phyloP scores from a whole-genome alignment of 202 grass and related monocot species.

The Carex arenaria region DNA sequence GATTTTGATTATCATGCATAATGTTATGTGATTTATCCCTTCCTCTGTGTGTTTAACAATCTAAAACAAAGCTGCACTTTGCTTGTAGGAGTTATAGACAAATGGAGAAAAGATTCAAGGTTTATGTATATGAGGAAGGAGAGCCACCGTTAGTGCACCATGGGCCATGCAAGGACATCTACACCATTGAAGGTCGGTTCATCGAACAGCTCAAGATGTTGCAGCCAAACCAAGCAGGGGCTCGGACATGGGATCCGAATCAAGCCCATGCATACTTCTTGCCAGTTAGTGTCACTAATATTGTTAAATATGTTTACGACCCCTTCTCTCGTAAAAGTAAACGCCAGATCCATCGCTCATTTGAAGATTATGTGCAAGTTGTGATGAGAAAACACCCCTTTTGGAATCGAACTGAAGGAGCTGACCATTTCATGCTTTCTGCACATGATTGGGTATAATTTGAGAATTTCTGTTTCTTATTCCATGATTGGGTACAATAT shows the following conservation, averaged over 20 bases:
- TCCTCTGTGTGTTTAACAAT: background rate
- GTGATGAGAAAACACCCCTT: conserved; percentile 43
- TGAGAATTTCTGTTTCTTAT: background rate
- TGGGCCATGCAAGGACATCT: conserved; percentile 73
- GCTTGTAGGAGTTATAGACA: conserved; percentile 55
- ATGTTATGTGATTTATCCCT: background rate
- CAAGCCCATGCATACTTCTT: conserved; percentile 57
- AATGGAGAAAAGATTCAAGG: conserved; percentile 66
- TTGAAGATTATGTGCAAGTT: conserved; percentile 54
- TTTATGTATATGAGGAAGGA: conserved; percentile 71
- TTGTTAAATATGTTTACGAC: conserved; percentile 35
- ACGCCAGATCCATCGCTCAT: background rate
- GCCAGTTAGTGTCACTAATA: conserved; percentile 45
- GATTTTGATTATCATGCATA: background rate
- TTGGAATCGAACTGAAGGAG: conserved; percentile 57
- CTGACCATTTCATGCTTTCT: conserved; percentile 79
- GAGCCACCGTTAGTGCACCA: conserved; percentile 58
- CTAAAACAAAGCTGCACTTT: background rate
- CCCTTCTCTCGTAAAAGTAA: background rate
- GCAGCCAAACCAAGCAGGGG: background rate
- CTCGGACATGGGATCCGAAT: conserved; percentile 34
- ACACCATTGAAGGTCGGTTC: conserved; percentile 69
- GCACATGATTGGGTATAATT: conserved; percentile 63
- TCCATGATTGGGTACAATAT: conserved; percentile 34
- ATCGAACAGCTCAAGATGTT: conserved; percentile 60